Evolutionary conservation across 345 rosid species (phyloP), one percentile per base, ranked within the genome.

Genomic region (Eucalyptus erythrocorys): DNA sequence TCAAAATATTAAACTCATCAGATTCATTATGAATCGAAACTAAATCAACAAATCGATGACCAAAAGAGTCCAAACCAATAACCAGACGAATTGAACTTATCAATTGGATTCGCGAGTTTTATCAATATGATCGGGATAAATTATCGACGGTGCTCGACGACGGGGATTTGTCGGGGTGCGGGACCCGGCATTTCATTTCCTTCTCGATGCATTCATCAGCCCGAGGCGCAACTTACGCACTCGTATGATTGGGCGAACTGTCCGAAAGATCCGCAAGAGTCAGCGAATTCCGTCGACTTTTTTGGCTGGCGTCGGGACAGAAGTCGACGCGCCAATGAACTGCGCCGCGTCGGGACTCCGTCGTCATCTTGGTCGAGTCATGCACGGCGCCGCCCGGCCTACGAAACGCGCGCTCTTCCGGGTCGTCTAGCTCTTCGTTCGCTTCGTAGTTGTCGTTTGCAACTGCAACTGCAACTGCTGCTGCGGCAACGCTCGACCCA

Each of bases 151-250:
- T 16, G 3, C 15, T n/a, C n/a, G n/a, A 5, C 50, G 50, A 14
- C 4, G 55, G 55, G 3, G 55, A 50, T 17, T 1, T 10, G 66
- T 57, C n/a, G 66, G 66, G 66, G 66, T 5, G 32, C 66, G 15
- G 66, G n/a, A 51, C 55, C 66, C 66, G 15, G 7, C 32, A 10
- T 59, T 27, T 55, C 2, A 27, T 59, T 59, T 3, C 66, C 66
- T 1, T 6, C 4, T 59, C 32, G 30, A 59, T 26, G 12, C 32
- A 5, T 27, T 59, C 8, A 0, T 59, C 66, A 0, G 32, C 32
- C 66, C 32, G 32, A 59, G n/a, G 6, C 32, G 0, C 32, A 6
- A 32, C 64, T n/a, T 0, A 13, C 32, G n/a, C 0, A 27, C n/a
- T 26, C 66, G 55, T 17, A 59, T 59, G 66, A 59, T 0, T 55